These are phyloP conservation scores for Aspergillus aculeatinus DNA, from an alignment of 2,329 filamentous ascomycete genomes.

Conservation along the genomic window DNA sequence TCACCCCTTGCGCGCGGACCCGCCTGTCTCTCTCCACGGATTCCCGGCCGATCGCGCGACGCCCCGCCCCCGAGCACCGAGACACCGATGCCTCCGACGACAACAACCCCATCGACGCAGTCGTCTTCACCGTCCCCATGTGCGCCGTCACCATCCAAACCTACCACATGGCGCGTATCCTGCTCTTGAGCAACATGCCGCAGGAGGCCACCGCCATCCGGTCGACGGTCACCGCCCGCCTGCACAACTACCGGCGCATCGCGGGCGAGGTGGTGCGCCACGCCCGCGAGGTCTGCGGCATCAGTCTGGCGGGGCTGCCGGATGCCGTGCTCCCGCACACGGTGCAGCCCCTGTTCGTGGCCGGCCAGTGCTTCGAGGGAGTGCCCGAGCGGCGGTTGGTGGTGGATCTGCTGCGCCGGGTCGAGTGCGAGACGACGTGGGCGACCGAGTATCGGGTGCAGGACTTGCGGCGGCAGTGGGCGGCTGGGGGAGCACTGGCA, in stretches of 20 bases:
- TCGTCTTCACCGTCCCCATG: slow-evolving; percentile 45
- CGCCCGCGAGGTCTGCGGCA: slow-evolving; percentile 56
- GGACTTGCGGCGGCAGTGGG: no score
- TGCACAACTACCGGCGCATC: slow-evolving; percentile 54
- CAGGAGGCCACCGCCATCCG: slow-evolving; percentile 53
- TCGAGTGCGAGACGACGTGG: no score
- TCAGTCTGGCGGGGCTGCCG: slow-evolving; percentile 53
- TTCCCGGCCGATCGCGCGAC: not conserved
- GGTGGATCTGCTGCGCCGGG: not conserved
- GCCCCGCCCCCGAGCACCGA: not conserved
- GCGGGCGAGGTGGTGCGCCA: slow-evolving; percentile 51
- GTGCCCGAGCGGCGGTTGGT: not conserved
- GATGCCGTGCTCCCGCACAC: slow-evolving; percentile 47
- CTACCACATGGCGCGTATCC: slow-evolving; percentile 61
- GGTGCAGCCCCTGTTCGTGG: slow-evolving; percentile 21
- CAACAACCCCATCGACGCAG: not conserved
- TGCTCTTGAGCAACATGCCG: slow-evolving; percentile 58
- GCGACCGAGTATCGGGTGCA: no score
- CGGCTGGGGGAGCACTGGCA: no score
- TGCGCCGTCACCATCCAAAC: slow-evolving; percentile 61
- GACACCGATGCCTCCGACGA: no score
- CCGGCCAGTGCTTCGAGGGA: slow-evolving; percentile 49
- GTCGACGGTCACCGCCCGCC: slow-evolving; percentile 48
- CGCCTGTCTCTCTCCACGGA: slow-evolving; percentile 21
- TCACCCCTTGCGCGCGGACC: slow-evolving; percentile 50